These are phyloP conservation scores for Tremella mesenterica DNA, from an alignment of 768 basidiomycete species.

Conservation along the genomic window DNA sequence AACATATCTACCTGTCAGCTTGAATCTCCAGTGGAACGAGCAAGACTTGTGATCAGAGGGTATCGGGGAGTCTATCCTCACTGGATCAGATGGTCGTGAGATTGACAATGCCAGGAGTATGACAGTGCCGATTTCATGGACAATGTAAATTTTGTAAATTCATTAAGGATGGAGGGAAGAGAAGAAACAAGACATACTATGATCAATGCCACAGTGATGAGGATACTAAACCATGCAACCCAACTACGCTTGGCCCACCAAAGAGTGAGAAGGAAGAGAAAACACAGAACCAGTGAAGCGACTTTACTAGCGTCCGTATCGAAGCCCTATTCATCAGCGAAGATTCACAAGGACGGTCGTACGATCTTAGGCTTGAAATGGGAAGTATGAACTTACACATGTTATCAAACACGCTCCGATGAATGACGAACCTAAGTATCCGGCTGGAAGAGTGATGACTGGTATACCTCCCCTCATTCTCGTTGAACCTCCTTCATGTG, in stretches of 20 bases:
- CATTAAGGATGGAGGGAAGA: not conserved
- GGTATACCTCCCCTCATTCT: slow-evolving; percentile 45
- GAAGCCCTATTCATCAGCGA: slow-evolving; percentile 27
- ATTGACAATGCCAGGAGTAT: not conserved
- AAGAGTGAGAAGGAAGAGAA: slow-evolving; percentile 40
- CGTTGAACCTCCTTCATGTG: slow-evolving; percentile 44
- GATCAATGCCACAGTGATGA: slow-evolving; percentile 34
- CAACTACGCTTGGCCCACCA: slow-evolving; percentile 43
- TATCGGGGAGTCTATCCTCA: not conserved
- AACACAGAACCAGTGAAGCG: slow-evolving; percentile 35
- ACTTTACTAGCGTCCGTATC: slow-evolving; percentile 44
- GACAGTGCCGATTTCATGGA: not conserved
- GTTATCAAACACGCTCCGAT: slow-evolving; percentile 40
- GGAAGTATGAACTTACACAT: slow-evolving; percentile 23
- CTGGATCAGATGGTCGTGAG: not conserved
- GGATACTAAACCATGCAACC: slow-evolving; percentile 39
- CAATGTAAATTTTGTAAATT: not conserved
- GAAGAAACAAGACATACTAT: slow-evolving; percentile 19
- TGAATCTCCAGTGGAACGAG: not conserved
- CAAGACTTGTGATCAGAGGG: not conserved
- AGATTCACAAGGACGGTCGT: not conserved
- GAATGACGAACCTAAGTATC: slow-evolving; percentile 43
- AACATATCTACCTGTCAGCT: slow-evolving; percentile 22
- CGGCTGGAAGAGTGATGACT: slow-evolving; percentile 41
- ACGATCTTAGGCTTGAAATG: not conserved